Percentiles rank a stretch among this genome's conserved stretches.
Conservation (phyloP, 73 alveolate genomes). For the Symbiodinium natans region DNA sequence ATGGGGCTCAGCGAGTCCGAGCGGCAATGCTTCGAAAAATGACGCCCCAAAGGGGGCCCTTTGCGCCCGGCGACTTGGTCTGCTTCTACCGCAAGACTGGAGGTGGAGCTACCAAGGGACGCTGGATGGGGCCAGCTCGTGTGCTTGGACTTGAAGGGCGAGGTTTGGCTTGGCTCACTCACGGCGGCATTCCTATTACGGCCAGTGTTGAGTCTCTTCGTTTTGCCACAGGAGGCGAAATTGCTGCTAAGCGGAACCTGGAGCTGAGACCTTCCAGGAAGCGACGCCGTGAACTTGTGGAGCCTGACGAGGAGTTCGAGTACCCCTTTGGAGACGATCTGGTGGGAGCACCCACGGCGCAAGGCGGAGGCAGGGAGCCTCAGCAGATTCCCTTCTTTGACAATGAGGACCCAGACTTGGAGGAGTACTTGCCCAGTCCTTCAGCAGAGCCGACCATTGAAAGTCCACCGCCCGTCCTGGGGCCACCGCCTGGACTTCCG, state of each 20-base stretch:
- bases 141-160: neutral
- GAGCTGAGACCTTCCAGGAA: neutral
- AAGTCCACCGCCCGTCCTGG: neutral
- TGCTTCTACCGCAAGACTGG: slow-evolving; percentile 16
- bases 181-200: neutral
- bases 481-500: neutral
- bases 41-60: neutral
- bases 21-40: neutral
- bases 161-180: neutral
- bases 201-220: neutral
- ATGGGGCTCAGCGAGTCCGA: neutral
- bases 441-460: neutral
- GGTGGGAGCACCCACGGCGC: neutral
- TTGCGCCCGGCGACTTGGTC: neutral
- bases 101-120: neutral
- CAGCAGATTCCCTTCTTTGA: no score
- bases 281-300: neutral
- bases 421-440: neutral
- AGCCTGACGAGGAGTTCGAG: neutral
- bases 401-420: no score
- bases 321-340: neutral
- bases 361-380: no score
- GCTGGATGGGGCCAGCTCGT: neutral
- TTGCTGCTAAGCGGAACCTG: neutral
- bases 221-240: neutral